These are phyloP conservation scores for Hanseniaspora gamundiae DNA, from an alignment of 1,139 yeast genomes.

Conservation along the genomic window DNA sequence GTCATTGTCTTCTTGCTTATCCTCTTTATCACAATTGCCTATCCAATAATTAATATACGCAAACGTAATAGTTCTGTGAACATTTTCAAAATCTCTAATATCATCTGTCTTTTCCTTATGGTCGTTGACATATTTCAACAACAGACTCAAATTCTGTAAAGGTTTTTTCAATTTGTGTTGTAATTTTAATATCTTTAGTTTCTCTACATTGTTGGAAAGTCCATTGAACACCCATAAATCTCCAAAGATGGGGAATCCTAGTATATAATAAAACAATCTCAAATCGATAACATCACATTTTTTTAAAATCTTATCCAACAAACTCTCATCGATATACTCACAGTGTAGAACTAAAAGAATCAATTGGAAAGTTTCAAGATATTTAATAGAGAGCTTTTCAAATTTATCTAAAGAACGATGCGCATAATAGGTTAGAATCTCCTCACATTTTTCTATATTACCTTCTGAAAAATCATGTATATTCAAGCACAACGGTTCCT, in stretches of 20 bases:
- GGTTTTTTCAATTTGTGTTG: constrained; percentile 14
- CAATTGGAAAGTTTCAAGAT: constrained; percentile 14
- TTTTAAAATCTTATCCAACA: constrained; percentile 16
- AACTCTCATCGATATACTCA: constrained; percentile 12
- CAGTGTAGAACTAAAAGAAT: constrained; percentile 17
- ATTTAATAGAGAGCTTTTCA: constrained; percentile 13
- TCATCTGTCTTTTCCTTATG: not conserved
- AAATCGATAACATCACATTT: constrained; percentile 14
- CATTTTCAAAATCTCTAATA: not conserved
- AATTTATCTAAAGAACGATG: constrained; percentile 4
- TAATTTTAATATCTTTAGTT: constrained; percentile 17
- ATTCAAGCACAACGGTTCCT: constrained; percentile 13
- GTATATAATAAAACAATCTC: constrained; percentile 17
- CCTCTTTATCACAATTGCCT: not conserved
- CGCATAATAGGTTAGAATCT: not conserved
- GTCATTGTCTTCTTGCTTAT: not conserved
- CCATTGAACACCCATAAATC: constrained; percentile 24
- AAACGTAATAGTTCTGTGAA: not conserved
- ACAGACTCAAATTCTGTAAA: not conserved
- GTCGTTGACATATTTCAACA: not conserved
- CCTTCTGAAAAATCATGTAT: constrained; percentile 15
- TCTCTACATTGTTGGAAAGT: constrained; percentile 12
- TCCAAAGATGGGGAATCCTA: constrained; percentile 18
- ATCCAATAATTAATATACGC: not conserved
- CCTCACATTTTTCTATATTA: constrained; percentile 14